These are phyloP conservation scores for Pouteria campechiana DNA, from an alignment of 179 eudicot genomes.

Conservation along the genomic window DNA sequence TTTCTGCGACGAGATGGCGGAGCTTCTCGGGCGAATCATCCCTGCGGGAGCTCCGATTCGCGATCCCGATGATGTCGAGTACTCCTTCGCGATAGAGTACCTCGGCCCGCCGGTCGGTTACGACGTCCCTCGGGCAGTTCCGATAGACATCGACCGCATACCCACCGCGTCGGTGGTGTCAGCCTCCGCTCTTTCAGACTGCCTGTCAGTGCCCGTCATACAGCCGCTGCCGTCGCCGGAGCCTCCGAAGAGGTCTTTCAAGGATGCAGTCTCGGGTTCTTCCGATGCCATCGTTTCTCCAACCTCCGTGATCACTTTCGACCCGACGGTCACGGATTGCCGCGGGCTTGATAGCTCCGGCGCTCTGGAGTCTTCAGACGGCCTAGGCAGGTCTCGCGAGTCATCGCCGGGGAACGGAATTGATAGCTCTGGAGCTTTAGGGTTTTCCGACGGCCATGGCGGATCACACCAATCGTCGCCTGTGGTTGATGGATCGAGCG, in stretches of 20 bases:
- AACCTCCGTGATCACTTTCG: constrained; percentile 37
- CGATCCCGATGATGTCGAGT: constrained; percentile 38
- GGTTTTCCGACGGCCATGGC: constrained; percentile 27
- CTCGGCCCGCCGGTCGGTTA: constrained; percentile 71
- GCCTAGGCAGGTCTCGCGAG: too few relatives aligned
- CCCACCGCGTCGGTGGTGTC: constrained; percentile 76
- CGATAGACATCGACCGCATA: constrained; percentile 60
- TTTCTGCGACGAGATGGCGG: too few relatives aligned
- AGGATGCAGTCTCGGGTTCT: constrained; percentile 39
- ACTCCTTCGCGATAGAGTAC: constrained; percentile 77
- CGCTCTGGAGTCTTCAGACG: constrained; percentile 25
- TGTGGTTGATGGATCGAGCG: constrained; percentile 43
- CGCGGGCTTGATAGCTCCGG: too few relatives aligned
- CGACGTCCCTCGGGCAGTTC: constrained; percentile 74
- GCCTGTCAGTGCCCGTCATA: constrained; percentile 48
- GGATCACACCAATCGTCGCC: constrained; percentile 47
- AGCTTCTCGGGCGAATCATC: too few relatives aligned
- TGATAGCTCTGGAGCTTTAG: constrained; percentile 31
- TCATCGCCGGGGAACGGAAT: too few relatives aligned
- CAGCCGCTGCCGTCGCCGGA: constrained; percentile 60
- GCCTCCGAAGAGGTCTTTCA: constrained; percentile 34
- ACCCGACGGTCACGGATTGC: constrained; percentile 12
- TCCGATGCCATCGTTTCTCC: constrained; percentile 56
- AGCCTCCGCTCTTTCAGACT: constrained; percentile 21
- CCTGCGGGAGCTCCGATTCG: constrained; percentile 15